These are phyloP conservation scores for Glaciozyma antarctica DNA, from an alignment of 768 basidiomycete species.

Conservation along the genomic window DNA sequence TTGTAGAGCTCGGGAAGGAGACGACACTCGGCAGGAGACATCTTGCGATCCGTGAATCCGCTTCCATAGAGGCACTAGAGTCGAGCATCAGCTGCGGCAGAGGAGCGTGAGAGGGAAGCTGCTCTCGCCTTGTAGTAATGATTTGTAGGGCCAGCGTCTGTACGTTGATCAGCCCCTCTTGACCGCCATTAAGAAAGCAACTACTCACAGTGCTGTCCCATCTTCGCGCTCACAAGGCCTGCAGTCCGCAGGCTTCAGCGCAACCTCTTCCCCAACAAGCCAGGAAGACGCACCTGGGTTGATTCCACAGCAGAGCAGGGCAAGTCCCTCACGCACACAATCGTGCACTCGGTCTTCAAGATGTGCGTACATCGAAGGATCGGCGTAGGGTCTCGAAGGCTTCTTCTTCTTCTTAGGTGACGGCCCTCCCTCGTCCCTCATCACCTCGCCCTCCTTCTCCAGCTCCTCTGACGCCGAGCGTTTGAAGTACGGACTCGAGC, in stretches of 20 bases:
- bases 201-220: slow-evolving; percentile 10
- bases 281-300: slow-evolving; percentile 6
- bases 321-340: background rate
- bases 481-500: slow-evolving; percentile 1
- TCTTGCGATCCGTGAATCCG: slow-evolving; percentile 17
- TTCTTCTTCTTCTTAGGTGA: slow-evolving; percentile 18
- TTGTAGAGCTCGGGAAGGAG: background rate
- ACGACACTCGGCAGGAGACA: slow-evolving; percentile 14
- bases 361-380: slow-evolving; percentile 14
- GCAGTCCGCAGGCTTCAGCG: background rate
- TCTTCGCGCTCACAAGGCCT: slow-evolving; percentile 7
- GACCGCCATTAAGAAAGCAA: too few relatives aligned
- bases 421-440: background rate
- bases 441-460: too few relatives aligned
- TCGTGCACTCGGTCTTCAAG: slow-evolving; percentile 17
- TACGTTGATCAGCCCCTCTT: background rate
- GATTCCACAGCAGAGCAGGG: slow-evolving; percentile 13
- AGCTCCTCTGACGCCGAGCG: background rate
- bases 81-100: too few relatives aligned
- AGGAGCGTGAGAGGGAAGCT: too few relatives aligned
- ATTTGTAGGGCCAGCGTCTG: slow-evolving; percentile 29
- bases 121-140: slow-evolving; percentile 14
- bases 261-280: background rate
- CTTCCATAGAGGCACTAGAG: background rate
- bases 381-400: slow-evolving; percentile 9